Evolutionary conservation across 2,329 filamentous ascomycete species (phyloP).

Genomic region (Fusarium pilosicola): DNA sequence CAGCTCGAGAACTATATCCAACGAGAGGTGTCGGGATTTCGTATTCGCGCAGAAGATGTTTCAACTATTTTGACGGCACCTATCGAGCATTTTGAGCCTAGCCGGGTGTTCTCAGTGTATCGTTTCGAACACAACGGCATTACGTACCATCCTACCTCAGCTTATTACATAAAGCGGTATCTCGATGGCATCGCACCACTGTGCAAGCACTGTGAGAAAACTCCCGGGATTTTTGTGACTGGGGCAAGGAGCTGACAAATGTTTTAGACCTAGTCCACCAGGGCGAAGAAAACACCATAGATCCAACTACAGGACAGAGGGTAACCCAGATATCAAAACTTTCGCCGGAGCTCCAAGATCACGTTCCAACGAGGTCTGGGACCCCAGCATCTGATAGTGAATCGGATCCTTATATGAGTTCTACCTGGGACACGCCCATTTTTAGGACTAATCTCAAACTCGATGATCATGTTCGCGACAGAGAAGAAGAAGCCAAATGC

Average conservation of each 20-base stretch:
- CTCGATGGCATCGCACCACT: background rate
- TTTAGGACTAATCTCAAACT: background rate
- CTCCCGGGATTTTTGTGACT: accelerated
- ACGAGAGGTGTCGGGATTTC: background rate
- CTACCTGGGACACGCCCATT: background rate
- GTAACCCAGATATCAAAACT: background rate
- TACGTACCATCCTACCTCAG: background rate
- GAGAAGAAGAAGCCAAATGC: background rate
- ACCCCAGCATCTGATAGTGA: background rate
- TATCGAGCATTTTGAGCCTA: background rate
- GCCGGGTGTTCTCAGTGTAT: background rate
- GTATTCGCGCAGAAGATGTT: background rate
- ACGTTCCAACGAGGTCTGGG: background rate
- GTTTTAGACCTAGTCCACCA: background rate
- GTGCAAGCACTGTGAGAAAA: background rate
- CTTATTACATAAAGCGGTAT: background rate
- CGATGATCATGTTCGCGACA: background rate
- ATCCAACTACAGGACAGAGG: background rate
- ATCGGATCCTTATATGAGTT: background rate
- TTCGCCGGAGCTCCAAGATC: background rate
- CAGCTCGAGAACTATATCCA: background rate
- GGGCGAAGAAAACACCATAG: background rate
- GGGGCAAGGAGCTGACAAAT: background rate
- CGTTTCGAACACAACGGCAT: background rate
- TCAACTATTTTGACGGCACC: background rate